Evolutionary conservation across 2,329 filamentous ascomycete species (phyloP).

Genomic region (Cephalotrichum gorgonifer): DNA sequence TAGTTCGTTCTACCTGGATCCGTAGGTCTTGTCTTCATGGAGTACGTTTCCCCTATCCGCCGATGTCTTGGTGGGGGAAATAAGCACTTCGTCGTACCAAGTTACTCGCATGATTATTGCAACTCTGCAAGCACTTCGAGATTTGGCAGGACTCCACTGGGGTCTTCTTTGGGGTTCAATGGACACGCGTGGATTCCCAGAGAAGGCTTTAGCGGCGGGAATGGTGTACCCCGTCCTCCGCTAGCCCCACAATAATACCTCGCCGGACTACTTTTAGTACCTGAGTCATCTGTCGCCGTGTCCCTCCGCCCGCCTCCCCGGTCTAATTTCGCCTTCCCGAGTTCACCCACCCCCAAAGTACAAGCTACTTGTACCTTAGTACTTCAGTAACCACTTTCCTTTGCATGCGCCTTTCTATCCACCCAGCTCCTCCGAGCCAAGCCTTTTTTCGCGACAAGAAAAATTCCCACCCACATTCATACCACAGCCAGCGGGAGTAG

Average conservation of each 20-base stretch:
- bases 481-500: background rate
- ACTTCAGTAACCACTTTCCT: no score
- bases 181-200: background rate
- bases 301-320: background rate
- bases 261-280: background rate
- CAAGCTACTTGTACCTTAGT: background rate
- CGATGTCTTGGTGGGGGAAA: no score
- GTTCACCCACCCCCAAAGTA: background rate
- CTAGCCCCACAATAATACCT: slow-evolving; percentile 1
- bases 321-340: slow-evolving; percentile 5
- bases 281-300: slow-evolving; percentile 3
- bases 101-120: no score
- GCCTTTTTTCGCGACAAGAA: background rate
- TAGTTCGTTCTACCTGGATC: no score
- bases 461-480: background rate
- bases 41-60: no score
- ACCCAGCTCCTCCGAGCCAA: no score
- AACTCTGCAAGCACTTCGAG: no score
- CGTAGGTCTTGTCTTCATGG: no score
- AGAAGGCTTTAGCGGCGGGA: background rate
- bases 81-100: no score
- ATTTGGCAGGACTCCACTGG: no score
- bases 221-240: background rate
- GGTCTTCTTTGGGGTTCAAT: no score
- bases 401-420: no score